Evolutionary conservation across 805 yeast species (phyloP).

Genomic region (Teunomyces lycoperdinae): DNA sequence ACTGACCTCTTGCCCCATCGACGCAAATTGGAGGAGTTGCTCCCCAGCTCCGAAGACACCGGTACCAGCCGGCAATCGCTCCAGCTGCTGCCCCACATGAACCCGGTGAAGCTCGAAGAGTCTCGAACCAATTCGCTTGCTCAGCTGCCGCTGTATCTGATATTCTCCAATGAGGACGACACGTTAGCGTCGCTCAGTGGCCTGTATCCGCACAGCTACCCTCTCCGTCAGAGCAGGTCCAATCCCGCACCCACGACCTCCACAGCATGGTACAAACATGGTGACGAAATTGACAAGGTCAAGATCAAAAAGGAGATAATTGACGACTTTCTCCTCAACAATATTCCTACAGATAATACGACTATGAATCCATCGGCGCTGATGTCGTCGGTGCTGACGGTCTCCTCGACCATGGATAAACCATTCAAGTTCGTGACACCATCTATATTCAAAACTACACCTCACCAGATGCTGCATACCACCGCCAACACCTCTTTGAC

Average conservation of each 20-base stretch:
- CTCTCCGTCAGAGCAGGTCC: constrained; percentile 13
- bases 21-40: not conserved
- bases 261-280: not conserved
- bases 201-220: constrained; percentile 6
- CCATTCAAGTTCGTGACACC: constrained; percentile 14
- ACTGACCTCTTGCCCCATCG: not conserved
- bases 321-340: constrained; percentile 37
- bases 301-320: constrained; percentile 39
- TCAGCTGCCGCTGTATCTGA: constrained; percentile 25
- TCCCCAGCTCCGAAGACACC: not conserved
- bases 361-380: not conserved
- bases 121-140: constrained; percentile 11
- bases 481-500: constrained; percentile 21
- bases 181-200: not conserved
- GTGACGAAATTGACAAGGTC: constrained; percentile 13
- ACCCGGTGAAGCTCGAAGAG: constrained; percentile 1
- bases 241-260: constrained; percentile 10
- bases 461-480: constrained; percentile 6
- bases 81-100: constrained; percentile 2
- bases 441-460: constrained; percentile 11
- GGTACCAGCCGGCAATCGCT: not conserved
- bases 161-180: constrained; percentile 22
- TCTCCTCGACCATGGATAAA: not conserved
- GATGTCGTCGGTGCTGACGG: not conserved
- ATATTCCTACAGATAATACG: constrained; percentile 24